A percentile compares a stretch with the other conserved stretches of the same genome.
Evolutionary conservation across 495 filamentous ascomycete species (phyloP).

Genomic region (Penicillium malachiteum): DNA sequence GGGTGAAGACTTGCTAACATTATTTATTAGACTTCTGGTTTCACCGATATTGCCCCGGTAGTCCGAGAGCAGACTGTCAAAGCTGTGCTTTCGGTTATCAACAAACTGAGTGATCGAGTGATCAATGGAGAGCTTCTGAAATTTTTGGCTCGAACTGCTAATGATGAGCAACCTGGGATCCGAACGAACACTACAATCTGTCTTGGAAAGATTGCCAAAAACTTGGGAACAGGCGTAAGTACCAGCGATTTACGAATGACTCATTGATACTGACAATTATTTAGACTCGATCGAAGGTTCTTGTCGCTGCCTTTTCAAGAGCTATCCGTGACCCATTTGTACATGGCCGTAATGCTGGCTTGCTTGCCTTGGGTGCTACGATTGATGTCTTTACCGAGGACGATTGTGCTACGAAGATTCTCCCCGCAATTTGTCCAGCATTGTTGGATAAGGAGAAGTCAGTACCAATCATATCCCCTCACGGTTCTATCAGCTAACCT

Average conservation of each 20-base stretch:
- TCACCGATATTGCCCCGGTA: constrained; percentile 85
- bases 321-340: constrained; percentile 91
- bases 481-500: neutral
- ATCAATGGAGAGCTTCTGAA: constrained; percentile 91
- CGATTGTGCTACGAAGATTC: constrained; percentile 78
- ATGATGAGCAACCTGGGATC: constrained; percentile 96
- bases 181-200: constrained; percentile 98
- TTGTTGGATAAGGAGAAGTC: constrained; percentile 87
- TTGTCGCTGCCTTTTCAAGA: constrained; percentile 86
- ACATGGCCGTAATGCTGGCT: constrained; percentile 83
- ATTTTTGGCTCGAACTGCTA: constrained; percentile 91
- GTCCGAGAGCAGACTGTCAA: constrained; percentile 96
- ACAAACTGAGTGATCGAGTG: constrained; percentile 86
- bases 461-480: constrained; percentile 4
- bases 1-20: neutral
- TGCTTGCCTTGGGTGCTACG: constrained; percentile 83
- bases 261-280: constrained; percentile 16
- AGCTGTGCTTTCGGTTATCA: constrained; percentile 78
- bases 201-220: constrained; percentile 89
- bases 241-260: neutral
- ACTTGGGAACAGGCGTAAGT: constrained; percentile 69
- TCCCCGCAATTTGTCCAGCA: constrained; percentile 79
- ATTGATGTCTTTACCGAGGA: constrained; percentile 84
- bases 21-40: constrained; percentile 71
- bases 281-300: constrained; percentile 77